A percentile compares a stretch with the other conserved stretches of the same genome.
Conservation (phyloP, 2,329 filamentous ascomycete genomes). For the Grosmannia penicillata region DNA sequence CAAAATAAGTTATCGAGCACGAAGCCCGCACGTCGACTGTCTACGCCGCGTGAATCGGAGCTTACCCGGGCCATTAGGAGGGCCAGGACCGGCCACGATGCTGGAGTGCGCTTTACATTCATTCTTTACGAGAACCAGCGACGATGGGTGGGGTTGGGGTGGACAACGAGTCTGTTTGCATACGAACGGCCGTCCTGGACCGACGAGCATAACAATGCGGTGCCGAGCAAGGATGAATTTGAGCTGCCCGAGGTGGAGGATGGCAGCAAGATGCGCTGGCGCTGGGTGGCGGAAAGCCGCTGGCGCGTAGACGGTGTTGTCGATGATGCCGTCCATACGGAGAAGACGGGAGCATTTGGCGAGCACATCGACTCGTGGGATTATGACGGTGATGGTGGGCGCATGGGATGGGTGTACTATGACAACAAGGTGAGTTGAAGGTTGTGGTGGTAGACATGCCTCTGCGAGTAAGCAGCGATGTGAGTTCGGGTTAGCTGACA, state of each 20-base stretch:
- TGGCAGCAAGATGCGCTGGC: constrained; percentile 39
- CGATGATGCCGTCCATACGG: constrained; percentile 27
- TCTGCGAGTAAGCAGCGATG: no score
- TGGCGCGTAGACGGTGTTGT: constrained; percentile 74
- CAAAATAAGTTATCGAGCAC: constrained; percentile 11
- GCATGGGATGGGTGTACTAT: constrained; percentile 88
- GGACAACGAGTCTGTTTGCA: constrained; percentile 81
- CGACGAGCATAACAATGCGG: constrained; percentile 80
- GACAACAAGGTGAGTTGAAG: constrained; percentile 72
- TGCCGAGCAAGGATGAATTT: constrained; percentile 58
- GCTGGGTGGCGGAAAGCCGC: constrained; percentile 72
- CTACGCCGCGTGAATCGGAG: constrained; percentile 27
- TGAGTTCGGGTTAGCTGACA: constrained; percentile 4
- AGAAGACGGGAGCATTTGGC: constrained; percentile 9
- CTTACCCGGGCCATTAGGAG: constrained; percentile 28
- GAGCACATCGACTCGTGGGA: constrained; percentile 28
- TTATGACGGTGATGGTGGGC: constrained; percentile 45
- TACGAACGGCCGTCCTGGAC: constrained; percentile 90
- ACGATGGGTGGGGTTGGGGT: constrained; percentile 86
- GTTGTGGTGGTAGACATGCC: no score
- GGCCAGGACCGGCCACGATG: constrained; percentile 32
- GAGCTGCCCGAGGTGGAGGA: constrained; percentile 48
- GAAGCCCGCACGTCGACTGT: constrained; percentile 13
- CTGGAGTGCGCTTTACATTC: constrained; percentile 90
- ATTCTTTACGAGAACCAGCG: constrained; percentile 94